These are phyloP conservation scores for Peronosclerospora sorghi DNA, from an alignment of 352 stramenopile genomes.

Conservation along the genomic window DNA sequence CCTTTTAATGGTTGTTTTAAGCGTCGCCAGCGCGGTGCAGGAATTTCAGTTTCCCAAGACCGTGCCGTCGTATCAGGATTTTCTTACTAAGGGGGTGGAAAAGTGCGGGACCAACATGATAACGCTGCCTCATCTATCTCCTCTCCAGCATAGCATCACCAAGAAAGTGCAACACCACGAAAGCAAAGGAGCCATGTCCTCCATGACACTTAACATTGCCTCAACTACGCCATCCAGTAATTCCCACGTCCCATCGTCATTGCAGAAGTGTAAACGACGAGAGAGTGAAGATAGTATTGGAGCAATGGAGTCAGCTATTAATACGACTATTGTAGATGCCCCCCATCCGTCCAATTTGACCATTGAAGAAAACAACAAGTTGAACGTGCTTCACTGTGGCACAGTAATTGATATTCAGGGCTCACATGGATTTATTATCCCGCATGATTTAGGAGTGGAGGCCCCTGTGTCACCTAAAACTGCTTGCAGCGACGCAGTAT, in stretches of 20 bases:
- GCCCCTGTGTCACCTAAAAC: conserved; percentile 12
- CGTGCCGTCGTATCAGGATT: conserved; percentile 39
- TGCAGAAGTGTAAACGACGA: conserved; percentile 16
- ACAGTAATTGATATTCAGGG: conserved; percentile 73
- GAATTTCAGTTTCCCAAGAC: conserved; percentile 39
- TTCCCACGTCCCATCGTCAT: conserved; percentile 1
- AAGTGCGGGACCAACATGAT: conserved; percentile 33
- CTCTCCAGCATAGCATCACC: conserved; percentile 12
- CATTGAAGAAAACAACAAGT: conserved; percentile 33
- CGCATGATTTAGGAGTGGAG: conserved; percentile 43
- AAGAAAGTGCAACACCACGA: conserved; percentile 10
- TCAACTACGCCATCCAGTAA: conserved; percentile 12
- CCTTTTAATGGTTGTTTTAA: conserved; percentile 50
- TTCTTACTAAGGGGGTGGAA: conserved; percentile 45
- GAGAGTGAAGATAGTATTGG: conserved; percentile 24
- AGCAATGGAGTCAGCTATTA: conserved; percentile 20
- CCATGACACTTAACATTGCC: conserved; percentile 31
- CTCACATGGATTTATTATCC: conserved; percentile 65
- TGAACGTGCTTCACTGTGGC: conserved; percentile 63
- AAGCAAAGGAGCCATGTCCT: conserved; percentile 10
- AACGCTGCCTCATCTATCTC: conserved; percentile 36
- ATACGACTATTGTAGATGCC: conserved; percentile 8
- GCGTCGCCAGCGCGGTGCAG: conserved; percentile 47
- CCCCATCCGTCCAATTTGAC: conserved; percentile 4
- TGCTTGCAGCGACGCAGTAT: conserved; percentile 4